Evolutionary conservation across 2,329 filamentous ascomycete genomes (phyloP), one percentile per base, ranked within the genome.

Genomic region (Sordariomycetes sp.): DNA sequence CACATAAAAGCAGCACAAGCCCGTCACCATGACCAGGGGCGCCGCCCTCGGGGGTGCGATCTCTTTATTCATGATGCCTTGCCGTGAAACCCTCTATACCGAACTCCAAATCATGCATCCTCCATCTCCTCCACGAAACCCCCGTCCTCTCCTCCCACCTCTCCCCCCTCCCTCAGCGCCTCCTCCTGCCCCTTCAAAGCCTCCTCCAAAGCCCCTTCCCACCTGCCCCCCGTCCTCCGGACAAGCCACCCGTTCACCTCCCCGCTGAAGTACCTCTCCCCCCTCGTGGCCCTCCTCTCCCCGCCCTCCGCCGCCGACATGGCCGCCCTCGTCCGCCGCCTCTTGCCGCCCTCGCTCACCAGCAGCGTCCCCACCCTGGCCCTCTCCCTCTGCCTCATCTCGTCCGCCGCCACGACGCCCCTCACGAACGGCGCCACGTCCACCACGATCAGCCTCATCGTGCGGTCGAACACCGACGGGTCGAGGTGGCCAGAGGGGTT

Each of bases 401-500:
- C 74, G 64, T 97, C 93, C 66, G 87, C 88, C 0, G 85, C 78
- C 1, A 93, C 85, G 60, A 99, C 97, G 43, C 80, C 79, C 12
- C 95, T 88, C n/a, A 97, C 82, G 69, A 90, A 97, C 0, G 95
- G 94, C 0, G 91, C 92, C 1, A 97, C 76, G 62, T 99, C 94
- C 14, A 86, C 74, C 0, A 82, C 79, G 35, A 96, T 82, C 22
- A 86, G 75, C 0, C 71, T 69, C 64, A 88, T 74, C 0, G 84
- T 83, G 51, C 88, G 83, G 65, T 96, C 90, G 63, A 96, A 90
- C 0, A 87, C 83, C 0, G 89, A 92, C 0, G 87, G 78, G 37
- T 84, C 81, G 1, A 90, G 76, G 51, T 75, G 75, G 8, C 66
- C 63, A 18, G 65, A 64, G 20, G 63, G 54, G 58, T 66, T 61